Evolutionary conservation across 129 eudicot species (phyloP), one percentile per base, ranked within the genome.

Genomic region (Solidago caesia): DNA sequence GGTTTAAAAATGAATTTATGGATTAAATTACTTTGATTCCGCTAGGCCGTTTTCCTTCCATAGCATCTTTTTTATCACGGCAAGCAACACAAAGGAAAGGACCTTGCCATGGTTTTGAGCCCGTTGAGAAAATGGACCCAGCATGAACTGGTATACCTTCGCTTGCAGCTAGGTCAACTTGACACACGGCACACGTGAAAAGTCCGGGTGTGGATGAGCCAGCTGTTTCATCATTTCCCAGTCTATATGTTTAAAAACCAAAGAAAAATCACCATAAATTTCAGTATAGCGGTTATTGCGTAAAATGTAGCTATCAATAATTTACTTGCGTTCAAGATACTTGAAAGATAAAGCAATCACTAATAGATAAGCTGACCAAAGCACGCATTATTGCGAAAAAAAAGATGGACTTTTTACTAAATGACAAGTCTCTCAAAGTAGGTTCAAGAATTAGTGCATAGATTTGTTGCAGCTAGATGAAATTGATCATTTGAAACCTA

Each of bases 11-110:
- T 10, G 15, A 25, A 55, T n/a, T 27, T 2, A n/a, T 15, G 47
- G 9, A 25, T 71, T 29, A 77, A 64, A 61, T 43, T 29, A 64
- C 89, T 76, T 77, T 90, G 72, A 87, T 83, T 79, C 92, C 94
- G 78, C 87, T 84, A 0, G 92, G 92, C 14, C 89, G 84, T 71
- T 87, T 89, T 67, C 96, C 92, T 85, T 89, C 96, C 92, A 87
- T 87, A 56, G 96, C 96, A 56, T 89, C 96, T 71, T 87, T 87
- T 79, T 89, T 89, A 43, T 83, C 60, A 13, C 84, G 85, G 56
- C 96, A 89, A 47, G 27, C 88, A 13, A 70, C 82, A 70, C 96
- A 89, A 1, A 86, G 87, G 75, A 89, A 86, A 44, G 91, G 96
- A 29, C 91, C 91, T 77, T 89, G 85, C 91, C 96, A 89, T 0